phyloP scores from a whole-genome alignment of 345 rosid genomes.

The Eucalyptus coolabah region DNA sequence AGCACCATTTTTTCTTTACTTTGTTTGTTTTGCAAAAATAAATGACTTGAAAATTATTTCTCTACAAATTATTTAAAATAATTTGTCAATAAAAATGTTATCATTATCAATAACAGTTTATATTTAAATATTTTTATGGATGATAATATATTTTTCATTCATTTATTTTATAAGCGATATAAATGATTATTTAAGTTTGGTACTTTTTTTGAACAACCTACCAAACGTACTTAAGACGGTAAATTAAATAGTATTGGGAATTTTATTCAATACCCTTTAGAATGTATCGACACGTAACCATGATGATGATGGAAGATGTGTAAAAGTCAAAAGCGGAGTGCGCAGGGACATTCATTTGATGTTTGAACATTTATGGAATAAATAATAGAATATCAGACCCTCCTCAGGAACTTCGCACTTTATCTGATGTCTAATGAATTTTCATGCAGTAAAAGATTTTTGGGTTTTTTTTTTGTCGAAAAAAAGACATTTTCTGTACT shows the following conservation, averaged over 20 bases:
- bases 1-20: not conserved
- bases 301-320: not conserved
- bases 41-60: not conserved
- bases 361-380: not conserved
- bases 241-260: not conserved
- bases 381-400: not conserved
- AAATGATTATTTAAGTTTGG: not conserved
- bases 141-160: fast-evolving
- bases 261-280: not conserved
- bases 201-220: too few species aligned
- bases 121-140: not conserved
- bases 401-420: not conserved
- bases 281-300: not conserved
- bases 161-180: not conserved
- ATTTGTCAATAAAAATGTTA: not conserved
- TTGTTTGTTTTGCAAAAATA: not conserved
- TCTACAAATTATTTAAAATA: not conserved
- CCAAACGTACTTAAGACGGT: too few species aligned
- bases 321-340: not conserved
- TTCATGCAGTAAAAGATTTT: not conserved
- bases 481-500: not conserved
- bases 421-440: not conserved
- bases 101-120: not conserved
- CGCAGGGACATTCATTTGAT: not conserved
- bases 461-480: not conserved